phyloP scores from a whole-genome alignment of 768 basidiomycete species.

The Scleroderma citrinum region DNA sequence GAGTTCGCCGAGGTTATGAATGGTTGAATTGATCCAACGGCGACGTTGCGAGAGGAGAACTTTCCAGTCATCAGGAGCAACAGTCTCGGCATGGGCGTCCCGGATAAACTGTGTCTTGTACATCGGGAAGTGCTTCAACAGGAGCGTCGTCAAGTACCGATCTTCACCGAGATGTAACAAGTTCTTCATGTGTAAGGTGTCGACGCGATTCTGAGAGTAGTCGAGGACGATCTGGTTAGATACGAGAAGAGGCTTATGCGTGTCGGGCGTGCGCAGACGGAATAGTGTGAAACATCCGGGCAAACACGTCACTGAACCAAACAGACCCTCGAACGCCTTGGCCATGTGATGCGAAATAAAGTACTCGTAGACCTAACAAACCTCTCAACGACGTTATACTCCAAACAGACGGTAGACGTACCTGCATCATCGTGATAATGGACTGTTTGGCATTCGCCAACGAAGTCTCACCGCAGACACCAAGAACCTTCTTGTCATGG shows the following conservation, averaged over 20 bases:
- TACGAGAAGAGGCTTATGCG: slow-evolving; percentile 90
- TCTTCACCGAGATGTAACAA: slow-evolving; percentile 96
- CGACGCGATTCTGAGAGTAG: slow-evolving; percentile 94
- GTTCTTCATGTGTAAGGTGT: slow-evolving; percentile 99
- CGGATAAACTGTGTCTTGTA: slow-evolving; percentile 95
- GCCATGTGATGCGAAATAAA: slow-evolving; percentile 99
- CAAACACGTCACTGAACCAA: slow-evolving; percentile 96
- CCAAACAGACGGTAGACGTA: slow-evolving; percentile 20
- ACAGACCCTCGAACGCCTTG: slow-evolving; percentile 94
- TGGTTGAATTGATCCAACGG: slow-evolving; percentile 99
- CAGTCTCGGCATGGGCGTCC: slow-evolving; percentile 90
- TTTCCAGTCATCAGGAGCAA: slow-evolving; percentile 94
- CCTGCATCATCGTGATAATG: slow-evolving; percentile 96
- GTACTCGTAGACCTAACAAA: slow-evolving; percentile 86
- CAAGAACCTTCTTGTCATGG: slow-evolving; percentile 91
- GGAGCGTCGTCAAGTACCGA: slow-evolving; percentile 93
- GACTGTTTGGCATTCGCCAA: slow-evolving; percentile 93
- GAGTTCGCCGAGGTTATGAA: slow-evolving; percentile 93
- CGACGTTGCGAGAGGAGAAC: slow-evolving; percentile 92
- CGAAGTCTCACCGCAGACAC: slow-evolving; percentile 92
- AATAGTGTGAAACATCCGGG: slow-evolving; percentile 99
- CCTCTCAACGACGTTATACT: neutral
- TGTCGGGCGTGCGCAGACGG: slow-evolving; percentile 90
- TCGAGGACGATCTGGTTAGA: slow-evolving; percentile 87
- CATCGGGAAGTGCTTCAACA: slow-evolving; percentile 91